Base-by-base conservation (phyloP, 2,329 filamentous ascomycete species). In the Cryphonectria carpinicola region DNA sequence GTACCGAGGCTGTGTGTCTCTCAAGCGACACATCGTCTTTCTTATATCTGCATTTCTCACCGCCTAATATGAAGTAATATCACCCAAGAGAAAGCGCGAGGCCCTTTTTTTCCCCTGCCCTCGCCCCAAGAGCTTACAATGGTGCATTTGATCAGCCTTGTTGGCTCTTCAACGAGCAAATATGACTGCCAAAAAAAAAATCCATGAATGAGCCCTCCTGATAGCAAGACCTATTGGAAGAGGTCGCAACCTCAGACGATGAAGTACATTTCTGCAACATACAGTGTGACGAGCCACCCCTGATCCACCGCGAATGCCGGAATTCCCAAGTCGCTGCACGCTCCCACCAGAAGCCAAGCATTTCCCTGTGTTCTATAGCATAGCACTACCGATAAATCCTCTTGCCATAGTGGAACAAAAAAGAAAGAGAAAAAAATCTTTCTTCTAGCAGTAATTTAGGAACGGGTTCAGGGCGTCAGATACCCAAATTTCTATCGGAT, bases 201-300 rank as follows among this genome's bases (percentile, higher is more conserved):
- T n/a, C 25, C 43, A 49, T 52, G 35, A 8, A 43, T 35, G 52
- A 39, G n/a, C 64, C 49, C 62, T 63, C 56, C 69, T 52, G 61
- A 56, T 25, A 37, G 49, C 46, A 49, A 14, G 61, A 22, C 25
- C 63, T 35, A 37, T 32, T 17, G 35, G 39, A 67, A 37, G 25
- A 54, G 39, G 37, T 46, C 39, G 39, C 43, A 56, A 41, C 39
- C 41, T 65, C 62, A 65, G 52, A 69, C 62, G 39, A 69, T 46
- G 19, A 60, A 41, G 62, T 62, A 54, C 46, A 39, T 43, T 70
- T 71, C 69, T 71, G 71, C 71, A 71, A 72, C 71, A 61, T 63
- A 49, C 41, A 61, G 58, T 72, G 69, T 72, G 66, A 66, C 69
- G 70, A 65, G 60, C 46, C 63, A 65, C 68, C 69, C 69, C 66